Evolutionary conservation across 352 stramenopile genomes (phyloP), one percentile per base, ranked within the genome.

Genomic region (Phytopythium litorale): DNA sequence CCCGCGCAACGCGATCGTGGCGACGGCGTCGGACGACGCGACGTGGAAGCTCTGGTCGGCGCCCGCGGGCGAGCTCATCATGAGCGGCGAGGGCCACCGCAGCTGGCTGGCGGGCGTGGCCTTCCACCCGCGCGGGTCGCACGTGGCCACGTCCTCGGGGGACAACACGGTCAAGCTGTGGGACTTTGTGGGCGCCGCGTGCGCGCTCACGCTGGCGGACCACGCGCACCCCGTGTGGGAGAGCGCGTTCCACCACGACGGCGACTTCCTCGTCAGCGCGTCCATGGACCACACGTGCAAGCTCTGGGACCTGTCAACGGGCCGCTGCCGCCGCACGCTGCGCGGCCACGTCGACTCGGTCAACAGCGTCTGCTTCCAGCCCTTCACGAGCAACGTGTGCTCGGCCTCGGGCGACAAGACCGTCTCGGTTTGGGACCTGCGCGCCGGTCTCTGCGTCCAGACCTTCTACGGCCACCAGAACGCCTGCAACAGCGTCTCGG

Each of bases 401-500:
- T 97, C 92, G 4, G 92, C 79, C 46, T 97, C 87, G 7, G 95
- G 91, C 11, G 94, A 98, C 78, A 98, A 98, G 72, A 98, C 94
- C 13, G 76, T 98, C 7, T 97, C 87, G 49, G 84, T 98, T 66
- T 98, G 94, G 95, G 94, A 98, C 60, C 78, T 98, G 60, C 97
- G 94, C 37, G 92, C 87, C 7, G 88, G 85, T 4, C 81, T 97
- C 4, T 97, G 89, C 48, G 88, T 96, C 35, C 85, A 98, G 79
- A 98, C 93, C 33, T 98, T 98, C 50, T 98, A 98, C 66, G 94
- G 94, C 15, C 94, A 98, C 72, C 89, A 95, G 55, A 98, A 98
- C 62, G 90, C 94, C 25, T 92, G 84, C 66, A 98, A 98, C 76
- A 87, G 83, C 58, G 88, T 98, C 21, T 71, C 76, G 56, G 91